Conservation (phyloP, 768 basidiomycete genomes). For the Mycena capillaripes region DNA sequence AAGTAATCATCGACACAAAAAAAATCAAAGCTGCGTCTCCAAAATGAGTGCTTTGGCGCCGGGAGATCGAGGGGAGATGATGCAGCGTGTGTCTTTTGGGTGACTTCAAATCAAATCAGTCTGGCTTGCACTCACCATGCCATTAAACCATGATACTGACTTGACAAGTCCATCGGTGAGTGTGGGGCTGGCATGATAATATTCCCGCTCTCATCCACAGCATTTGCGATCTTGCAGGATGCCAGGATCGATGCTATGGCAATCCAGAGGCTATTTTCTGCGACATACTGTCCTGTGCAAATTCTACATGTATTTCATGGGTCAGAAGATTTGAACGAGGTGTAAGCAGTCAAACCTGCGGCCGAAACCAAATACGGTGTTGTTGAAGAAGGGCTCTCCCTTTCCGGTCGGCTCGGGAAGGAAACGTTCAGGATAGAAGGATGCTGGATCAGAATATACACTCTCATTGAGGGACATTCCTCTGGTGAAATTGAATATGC, state of each 20-base stretch:
- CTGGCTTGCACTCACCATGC: too few species aligned
- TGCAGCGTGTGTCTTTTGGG: neutral
- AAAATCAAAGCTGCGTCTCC: neutral
- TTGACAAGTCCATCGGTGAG: neutral
- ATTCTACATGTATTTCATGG: conserved; percentile 41
- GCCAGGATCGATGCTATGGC: conserved; percentile 61
- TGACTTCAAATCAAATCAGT: neutral
- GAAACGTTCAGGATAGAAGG: conserved; percentile 46
- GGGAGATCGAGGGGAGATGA: neutral
- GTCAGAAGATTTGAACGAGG: neutral
- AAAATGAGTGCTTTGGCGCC: neutral
- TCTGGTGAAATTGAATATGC: conserved; percentile 15
- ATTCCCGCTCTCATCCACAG: conserved; percentile 51
- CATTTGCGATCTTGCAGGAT: conserved; percentile 58
- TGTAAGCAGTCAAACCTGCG: conserved; percentile 3
- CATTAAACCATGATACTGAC: neutral
- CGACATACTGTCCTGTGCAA: conserved; percentile 64
- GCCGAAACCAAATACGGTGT: conserved; percentile 22
- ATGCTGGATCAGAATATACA: conserved; percentile 43
- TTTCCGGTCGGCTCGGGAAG: conserved; percentile 24
- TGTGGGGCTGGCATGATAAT: conserved; percentile 50
- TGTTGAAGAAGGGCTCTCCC: conserved; percentile 17
- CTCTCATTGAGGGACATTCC: conserved; percentile 45
- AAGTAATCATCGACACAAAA: too few species aligned
- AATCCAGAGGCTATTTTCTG: conserved; percentile 63